phyloP scores from a whole-genome alignment of 108 stramenopile species.

The Conticribra weissflogii region DNA sequence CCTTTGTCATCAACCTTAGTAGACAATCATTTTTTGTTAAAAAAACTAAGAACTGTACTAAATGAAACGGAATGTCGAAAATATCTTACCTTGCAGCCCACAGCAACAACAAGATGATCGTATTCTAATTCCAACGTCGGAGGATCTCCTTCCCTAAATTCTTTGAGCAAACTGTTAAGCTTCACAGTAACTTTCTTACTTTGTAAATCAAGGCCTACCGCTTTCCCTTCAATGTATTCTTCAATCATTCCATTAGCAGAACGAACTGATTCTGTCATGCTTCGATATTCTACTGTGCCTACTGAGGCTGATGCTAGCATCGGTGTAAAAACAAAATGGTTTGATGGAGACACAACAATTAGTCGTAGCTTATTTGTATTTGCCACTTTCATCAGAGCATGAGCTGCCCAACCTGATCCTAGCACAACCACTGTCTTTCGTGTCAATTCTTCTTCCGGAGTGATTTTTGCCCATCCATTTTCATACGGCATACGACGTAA shows the following conservation, averaged over 20 bases:
- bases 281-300: constrained; percentile 47
- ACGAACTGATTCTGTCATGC: constrained; percentile 34
- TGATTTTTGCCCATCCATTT: constrained; percentile 31
- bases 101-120: constrained; percentile 64
- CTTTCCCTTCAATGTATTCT: constrained; percentile 60
- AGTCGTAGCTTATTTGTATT: constrained; percentile 51
- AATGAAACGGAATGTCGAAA: neutral
- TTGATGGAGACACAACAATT: constrained; percentile 43
- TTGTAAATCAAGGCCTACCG: constrained; percentile 43
- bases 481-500: constrained; percentile 52
- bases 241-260: constrained; percentile 57
- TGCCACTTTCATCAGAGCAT: constrained; percentile 64
- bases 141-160: constrained; percentile 26
- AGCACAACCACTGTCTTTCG: constrained; percentile 40
- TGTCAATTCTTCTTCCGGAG: constrained; percentile 23
- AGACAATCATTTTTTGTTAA: too few relatives aligned
- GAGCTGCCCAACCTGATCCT: constrained; percentile 57
- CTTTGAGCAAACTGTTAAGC: constrained; percentile 43
- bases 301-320: constrained; percentile 42
- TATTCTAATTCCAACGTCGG: constrained; percentile 44
- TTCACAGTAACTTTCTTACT: constrained; percentile 47
- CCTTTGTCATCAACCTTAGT: constrained; percentile 29
- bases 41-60: too few relatives aligned
- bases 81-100: constrained; percentile 35
- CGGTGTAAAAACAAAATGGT: constrained; percentile 47